Conservation (phyloP, 2,329 filamentous ascomycete species). For the Apiospora pterosperma region DNA sequence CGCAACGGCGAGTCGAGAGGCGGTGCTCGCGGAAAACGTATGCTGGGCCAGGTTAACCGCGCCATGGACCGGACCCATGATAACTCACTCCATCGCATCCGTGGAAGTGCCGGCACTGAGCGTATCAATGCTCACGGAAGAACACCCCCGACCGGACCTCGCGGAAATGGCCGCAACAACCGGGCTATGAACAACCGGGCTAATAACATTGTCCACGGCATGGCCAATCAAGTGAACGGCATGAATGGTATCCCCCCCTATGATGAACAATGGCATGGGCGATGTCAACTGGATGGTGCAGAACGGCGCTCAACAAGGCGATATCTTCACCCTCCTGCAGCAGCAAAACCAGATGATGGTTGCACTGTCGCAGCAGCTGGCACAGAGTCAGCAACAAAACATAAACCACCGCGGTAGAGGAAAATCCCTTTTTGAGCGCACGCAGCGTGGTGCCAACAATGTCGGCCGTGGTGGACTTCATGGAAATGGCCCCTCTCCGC, state of each 20-base stretch:
- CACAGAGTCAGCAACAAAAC: constrained; percentile 48
- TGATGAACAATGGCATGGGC: constrained; percentile 42
- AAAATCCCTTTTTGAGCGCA: constrained; percentile 72
- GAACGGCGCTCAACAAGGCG: constrained; percentile 43
- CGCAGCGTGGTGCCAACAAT: constrained; percentile 55
- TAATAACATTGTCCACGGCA: constrained; percentile 47
- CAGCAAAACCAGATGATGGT: constrained; percentile 86
- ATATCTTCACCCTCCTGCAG: constrained; percentile 74
- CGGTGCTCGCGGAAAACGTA: constrained; percentile 69
- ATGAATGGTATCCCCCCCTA: constrained; percentile 36
- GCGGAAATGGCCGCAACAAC: constrained; percentile 50
- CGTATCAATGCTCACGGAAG: constrained; percentile 78
- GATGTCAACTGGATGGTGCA: constrained; percentile 48
- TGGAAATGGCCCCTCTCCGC: constrained; percentile 32
- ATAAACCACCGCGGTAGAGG: constrained; percentile 43
- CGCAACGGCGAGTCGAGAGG: constrained; percentile 53
- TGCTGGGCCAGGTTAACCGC: constrained; percentile 82
- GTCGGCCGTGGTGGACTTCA: constrained; percentile 43
- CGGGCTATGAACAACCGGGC: constrained; percentile 49
- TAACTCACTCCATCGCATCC: constrained; percentile 75
- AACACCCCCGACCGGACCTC: constrained; percentile 68
- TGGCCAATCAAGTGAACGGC: constrained; percentile 16
- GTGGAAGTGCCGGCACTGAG: constrained; percentile 67
- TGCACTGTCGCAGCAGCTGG: constrained; percentile 63
- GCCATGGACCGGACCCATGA: constrained; percentile 77